phyloP scores from a whole-genome alignment of 148 eudicot species.

The Chenopodium quinoa region DNA sequence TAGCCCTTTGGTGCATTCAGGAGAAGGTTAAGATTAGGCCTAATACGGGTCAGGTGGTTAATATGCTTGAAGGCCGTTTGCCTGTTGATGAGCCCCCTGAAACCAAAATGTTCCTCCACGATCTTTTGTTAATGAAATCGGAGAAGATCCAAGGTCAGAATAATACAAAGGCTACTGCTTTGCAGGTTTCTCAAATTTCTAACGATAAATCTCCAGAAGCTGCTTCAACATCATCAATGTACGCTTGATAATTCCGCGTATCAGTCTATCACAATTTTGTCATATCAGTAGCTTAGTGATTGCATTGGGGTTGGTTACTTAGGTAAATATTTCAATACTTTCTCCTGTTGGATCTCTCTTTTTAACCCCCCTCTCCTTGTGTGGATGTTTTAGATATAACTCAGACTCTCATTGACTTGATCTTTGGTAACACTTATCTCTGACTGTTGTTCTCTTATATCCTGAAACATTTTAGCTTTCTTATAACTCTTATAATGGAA shows the following conservation, averaged over 20 bases:
- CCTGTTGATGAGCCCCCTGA: slow-evolving; percentile 27
- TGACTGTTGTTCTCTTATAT: not conserved
- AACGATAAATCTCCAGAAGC: not conserved
- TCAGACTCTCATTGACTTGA: not conserved
- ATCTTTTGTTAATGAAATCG: slow-evolving; percentile 9
- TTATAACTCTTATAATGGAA: not conserved
- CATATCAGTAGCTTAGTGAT: not conserved
- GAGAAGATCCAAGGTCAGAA: slow-evolving; percentile 12
- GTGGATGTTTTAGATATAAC: not conserved
- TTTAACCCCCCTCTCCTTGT: not conserved
- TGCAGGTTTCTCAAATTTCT: slow-evolving; percentile 14
- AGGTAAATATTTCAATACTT: not conserved
- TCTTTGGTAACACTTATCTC: not conserved
- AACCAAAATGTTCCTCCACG: slow-evolving; percentile 18
- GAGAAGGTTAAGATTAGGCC: slow-evolving; percentile 67
- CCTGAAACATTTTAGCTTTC: not conserved
- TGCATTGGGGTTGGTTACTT: not conserved
- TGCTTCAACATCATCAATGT: slow-evolving; percentile 11
- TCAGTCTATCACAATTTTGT: not conserved
- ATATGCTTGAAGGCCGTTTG: slow-evolving; percentile 58
- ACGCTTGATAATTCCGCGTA: not conserved
- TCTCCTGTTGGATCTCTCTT: not conserved
- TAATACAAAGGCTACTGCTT: slow-evolving; percentile 1
- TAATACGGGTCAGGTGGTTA: slow-evolving; percentile 52
- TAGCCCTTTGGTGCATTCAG: slow-evolving; percentile 78